These are phyloP conservation scores for Ceratocystis huliohia DNA, from an alignment of 2,329 filamentous ascomycete genomes.

Conservation along the genomic window DNA sequence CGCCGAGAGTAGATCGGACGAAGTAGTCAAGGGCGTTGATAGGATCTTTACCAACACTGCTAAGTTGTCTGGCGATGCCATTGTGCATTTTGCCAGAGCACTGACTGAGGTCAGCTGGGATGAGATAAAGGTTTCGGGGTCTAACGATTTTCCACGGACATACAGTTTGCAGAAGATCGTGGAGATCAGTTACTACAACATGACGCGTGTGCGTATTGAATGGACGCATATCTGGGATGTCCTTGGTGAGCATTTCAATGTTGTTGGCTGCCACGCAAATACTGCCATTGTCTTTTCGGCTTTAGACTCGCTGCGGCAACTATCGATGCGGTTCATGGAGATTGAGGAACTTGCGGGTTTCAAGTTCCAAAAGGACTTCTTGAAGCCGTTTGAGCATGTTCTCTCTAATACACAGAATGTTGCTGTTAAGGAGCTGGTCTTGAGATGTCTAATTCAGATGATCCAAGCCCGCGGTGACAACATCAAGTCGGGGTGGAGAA, in stretches of 20 bases:
- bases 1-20: constrained; percentile 80
- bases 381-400: constrained; percentile 97
- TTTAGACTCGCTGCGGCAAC: constrained; percentile 81
- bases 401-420: constrained; percentile 85
- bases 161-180: constrained; percentile 97
- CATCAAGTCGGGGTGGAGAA: constrained; percentile 94
- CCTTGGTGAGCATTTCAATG: constrained; percentile 96
- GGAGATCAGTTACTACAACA: constrained; percentile 99
- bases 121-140: constrained; percentile 92
- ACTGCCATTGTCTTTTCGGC: constrained; percentile 96
- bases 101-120: constrained; percentile 97
- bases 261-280: constrained; percentile 91
- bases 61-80: constrained; percentile 82
- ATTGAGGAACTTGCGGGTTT: constrained; percentile 95
- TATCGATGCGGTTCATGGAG: constrained; percentile 98
- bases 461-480: constrained; percentile 94
- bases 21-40: constrained; percentile 85
- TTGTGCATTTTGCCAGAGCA: constrained; percentile 86
- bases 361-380: constrained; percentile 98
- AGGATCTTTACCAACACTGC: constrained; percentile 95
- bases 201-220: constrained; percentile 94
- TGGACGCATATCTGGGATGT: constrained; percentile 98
- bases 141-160: constrained; percentile 87
- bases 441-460: constrained; percentile 96
- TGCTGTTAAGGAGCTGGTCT: constrained; percentile 91